Evolutionary conservation across 306 rosid species (phyloP).

Genomic region (Boehmeria nivea): DNA sequence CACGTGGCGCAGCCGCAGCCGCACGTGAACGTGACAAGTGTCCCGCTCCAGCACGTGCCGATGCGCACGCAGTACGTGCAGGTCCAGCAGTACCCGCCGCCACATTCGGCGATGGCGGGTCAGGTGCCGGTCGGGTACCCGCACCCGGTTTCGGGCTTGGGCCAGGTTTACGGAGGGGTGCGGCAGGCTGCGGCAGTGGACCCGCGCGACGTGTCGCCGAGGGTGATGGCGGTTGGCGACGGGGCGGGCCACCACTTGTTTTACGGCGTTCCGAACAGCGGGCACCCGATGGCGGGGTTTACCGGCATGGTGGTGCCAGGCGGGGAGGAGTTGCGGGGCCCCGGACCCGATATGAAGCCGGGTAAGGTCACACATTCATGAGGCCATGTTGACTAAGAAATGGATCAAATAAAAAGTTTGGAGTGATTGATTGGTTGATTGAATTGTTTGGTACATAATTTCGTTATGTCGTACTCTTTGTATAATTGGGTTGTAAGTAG

Average conservation of each 20-base stretch:
- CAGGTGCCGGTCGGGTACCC: conserved; percentile 41
- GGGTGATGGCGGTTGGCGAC: conserved; percentile 23
- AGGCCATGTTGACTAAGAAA: not conserved
- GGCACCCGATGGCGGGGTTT: conserved; percentile 14
- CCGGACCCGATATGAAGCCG: conserved; percentile 30
- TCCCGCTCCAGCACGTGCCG: conserved; percentile 37
- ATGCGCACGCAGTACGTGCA: conserved; percentile 41
- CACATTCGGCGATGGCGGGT: not conserved
- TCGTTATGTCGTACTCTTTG: not conserved
- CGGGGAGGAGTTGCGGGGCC: conserved; percentile 46
- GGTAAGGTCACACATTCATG: conserved; percentile 42
- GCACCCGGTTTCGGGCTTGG: conserved; percentile 35
- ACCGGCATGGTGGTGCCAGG: conserved; percentile 37
- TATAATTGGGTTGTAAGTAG: conserved; percentile 4
- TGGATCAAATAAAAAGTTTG: not conserved
- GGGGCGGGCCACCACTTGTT: conserved; percentile 46
- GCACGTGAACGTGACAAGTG: conserved; percentile 10
- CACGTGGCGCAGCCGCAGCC: conserved; percentile 31
- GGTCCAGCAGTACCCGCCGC: conserved; percentile 40
- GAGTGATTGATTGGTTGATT: conserved; percentile 13
- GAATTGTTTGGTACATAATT: not conserved
- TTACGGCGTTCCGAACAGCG: conserved; percentile 40
- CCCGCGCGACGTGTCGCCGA: conserved; percentile 32
- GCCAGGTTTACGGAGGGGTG: conserved; percentile 49
- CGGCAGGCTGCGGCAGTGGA: conserved; percentile 35